phyloP scores from a whole-genome alignment of 2,329 filamentous ascomycete genomes.

The Exophiala mesophila region DNA sequence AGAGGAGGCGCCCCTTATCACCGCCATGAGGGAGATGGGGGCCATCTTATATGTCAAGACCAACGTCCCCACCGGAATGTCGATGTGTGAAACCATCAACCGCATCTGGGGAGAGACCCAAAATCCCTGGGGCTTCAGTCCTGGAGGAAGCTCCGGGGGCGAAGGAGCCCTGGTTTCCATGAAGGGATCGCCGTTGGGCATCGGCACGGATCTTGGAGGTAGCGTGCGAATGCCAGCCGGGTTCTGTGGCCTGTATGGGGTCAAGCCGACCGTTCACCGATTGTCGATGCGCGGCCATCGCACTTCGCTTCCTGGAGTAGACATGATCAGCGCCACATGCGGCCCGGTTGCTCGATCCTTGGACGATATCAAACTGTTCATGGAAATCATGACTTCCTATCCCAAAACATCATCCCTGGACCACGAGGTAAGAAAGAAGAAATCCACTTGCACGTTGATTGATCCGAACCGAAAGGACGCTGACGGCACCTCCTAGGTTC shows the following conservation, averaged over 20 bases:
- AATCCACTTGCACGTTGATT: no score
- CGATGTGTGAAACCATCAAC: slow-evolving; percentile 42
- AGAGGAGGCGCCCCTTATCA: slow-evolving; percentile 32
- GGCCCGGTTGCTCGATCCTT: slow-evolving; percentile 37
- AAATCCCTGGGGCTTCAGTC: slow-evolving; percentile 33
- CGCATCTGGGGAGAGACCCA: slow-evolving; percentile 40
- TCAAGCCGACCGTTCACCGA: slow-evolving; percentile 38
- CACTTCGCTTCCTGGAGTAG: slow-evolving; percentile 35
- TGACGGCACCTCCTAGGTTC: slow-evolving; percentile 35
- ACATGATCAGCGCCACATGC: slow-evolving; percentile 36
- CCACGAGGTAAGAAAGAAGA: no score
- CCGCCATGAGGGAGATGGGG: slow-evolving; percentile 37
- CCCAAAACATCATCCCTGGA: slow-evolving; percentile 32
- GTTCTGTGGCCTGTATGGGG: slow-evolving; percentile 36
- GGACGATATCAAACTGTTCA: slow-evolving; percentile 34
- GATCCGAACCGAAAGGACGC: no score
- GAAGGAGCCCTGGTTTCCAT: slow-evolving; percentile 34
- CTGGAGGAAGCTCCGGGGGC: slow-evolving; percentile 35
- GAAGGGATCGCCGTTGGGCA: slow-evolving; percentile 30
- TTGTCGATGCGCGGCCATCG: slow-evolving; percentile 36
- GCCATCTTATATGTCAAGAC: slow-evolving; percentile 52
- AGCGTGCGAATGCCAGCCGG: slow-evolving; percentile 37
- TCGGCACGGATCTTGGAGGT: slow-evolving; percentile 41
- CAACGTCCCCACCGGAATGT: slow-evolving; percentile 47
- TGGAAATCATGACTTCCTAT: slow-evolving; percentile 34